Base-by-base conservation (phyloP, 2,329 filamentous ascomycete species). In the Diaporthe destruens region DNA sequence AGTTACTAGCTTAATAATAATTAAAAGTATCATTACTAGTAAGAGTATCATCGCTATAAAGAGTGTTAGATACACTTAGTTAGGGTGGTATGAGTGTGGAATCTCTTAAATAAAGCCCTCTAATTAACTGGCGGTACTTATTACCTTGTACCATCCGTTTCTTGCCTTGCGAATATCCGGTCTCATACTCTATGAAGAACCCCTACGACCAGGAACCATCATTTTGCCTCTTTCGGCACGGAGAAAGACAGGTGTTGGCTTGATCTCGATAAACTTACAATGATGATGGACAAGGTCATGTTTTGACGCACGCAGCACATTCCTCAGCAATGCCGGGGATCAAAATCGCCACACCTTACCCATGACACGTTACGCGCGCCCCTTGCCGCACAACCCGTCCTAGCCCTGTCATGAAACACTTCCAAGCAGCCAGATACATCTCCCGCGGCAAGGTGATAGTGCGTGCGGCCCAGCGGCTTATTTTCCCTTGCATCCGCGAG, bases 351-450 rank as follows among this genome's bases (percentile, higher is more conserved):
- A 65, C 23, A 51, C 59, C 42, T 65, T 65, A 36, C 25, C 29
- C 44, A 47, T 47, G 44, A 18, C 44, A 14, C 14, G 44, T 11
- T 49, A 49, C 42, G 29, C 44, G 23, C 34, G 42, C 36, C 44
- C 59, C 59, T 34, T 65, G 59, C 20, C 39, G 14, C 39, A 42
- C 14, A 18, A 42, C 39, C 14, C 39, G 39, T 42, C 39, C 39
- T 42, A 42, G 39, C 39, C 39, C 42, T 36, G 20, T 65, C n/a
- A 34, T 65, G 59, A 65, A 65, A 65, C 59, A 49, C 59, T 49
- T 44, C 59, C 44, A 65, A 65, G 59, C 59, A 63, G 14, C 39
- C 39, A 34, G 18, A 32, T 25, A 49, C 36, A 49, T 18, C 47
- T 44, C 12, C 42, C 29, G 6, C 59, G 16, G 59, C 44, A 65